Percentiles rank a stretch among this genome's conserved stretches.
Evolutionary conservation across 2,329 filamentous ascomycete species (phyloP).

Genomic region (Cytospora leucostoma): DNA sequence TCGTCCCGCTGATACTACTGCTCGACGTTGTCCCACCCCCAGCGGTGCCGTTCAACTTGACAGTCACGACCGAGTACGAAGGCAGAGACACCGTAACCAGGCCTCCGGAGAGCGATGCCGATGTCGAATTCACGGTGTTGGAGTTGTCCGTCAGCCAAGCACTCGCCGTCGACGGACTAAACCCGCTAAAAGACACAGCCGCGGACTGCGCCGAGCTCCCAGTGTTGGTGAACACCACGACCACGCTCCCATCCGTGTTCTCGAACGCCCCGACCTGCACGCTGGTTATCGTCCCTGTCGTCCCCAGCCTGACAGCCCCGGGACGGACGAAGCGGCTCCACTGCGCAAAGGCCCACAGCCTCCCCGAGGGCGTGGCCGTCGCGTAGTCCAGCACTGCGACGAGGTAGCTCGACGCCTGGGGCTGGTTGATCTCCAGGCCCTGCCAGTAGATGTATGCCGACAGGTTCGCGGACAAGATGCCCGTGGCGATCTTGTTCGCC

Average conservation of each 20-base stretch:
- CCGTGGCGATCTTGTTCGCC: conserved; percentile 48
- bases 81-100: conserved; percentile 32
- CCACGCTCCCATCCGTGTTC: conserved; percentile 39
- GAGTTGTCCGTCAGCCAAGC: conserved; percentile 43
- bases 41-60: conserved; percentile 29
- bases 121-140: conserved; percentile 31
- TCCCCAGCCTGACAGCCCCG: conserved; percentile 34
- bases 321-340: conserved; percentile 38
- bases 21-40: neutral
- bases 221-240: conserved; percentile 36
- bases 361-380: conserved; percentile 32
- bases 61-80: conserved; percentile 31
- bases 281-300: conserved; percentile 33
- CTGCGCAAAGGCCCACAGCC: conserved; percentile 36
- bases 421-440: conserved; percentile 34
- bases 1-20: neutral
- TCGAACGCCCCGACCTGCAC: conserved; percentile 33
- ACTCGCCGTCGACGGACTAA: conserved; percentile 33
- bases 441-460: conserved; percentile 52
- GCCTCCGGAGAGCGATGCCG: conserved; percentile 27
- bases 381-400: conserved; percentile 30
- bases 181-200: conserved; percentile 35
- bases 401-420: conserved; percentile 26
- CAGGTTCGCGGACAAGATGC: conserved; percentile 45
- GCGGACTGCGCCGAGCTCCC: conserved; percentile 34